phyloP scores from a whole-genome alignment of 257 asterid species.

The Misopates orontium region DNA sequence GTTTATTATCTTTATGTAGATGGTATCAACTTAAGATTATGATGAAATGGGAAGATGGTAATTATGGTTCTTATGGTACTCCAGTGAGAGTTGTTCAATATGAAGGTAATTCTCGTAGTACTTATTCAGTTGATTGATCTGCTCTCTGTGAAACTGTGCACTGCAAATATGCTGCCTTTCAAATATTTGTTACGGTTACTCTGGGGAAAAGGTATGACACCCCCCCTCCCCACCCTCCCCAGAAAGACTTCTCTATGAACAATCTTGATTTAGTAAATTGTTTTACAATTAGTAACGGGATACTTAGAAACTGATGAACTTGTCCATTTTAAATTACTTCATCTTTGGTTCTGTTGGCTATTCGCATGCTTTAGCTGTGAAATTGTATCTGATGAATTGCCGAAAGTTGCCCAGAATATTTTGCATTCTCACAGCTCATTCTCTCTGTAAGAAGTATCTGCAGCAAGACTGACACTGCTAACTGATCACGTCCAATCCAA shows the following conservation, averaged over 20 bases:
- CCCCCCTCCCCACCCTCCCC: not conserved
- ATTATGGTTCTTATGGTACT: conserved; percentile 56
- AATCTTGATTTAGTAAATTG: conserved; percentile 10
- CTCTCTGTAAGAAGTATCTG: conserved; percentile 10
- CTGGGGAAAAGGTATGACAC: not conserved
- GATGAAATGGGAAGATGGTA: conserved; percentile 89
- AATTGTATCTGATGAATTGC: conserved; percentile 12
- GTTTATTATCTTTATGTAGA: conserved; percentile 38
- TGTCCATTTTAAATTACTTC: conserved; percentile 7
- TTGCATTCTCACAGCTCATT: conserved; percentile 6
- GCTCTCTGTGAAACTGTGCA: conserved; percentile 5
- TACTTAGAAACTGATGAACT: not conserved
- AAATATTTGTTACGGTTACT: not conserved
- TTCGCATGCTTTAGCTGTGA: conserved; percentile 11
- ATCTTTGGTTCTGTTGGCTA: conserved; percentile 4
- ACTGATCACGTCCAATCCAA: conserved; percentile 6
- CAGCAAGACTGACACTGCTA: conserved; percentile 7
- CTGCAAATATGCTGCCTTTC: not conserved
- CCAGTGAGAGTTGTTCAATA: conserved; percentile 97
- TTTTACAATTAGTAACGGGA: conserved; percentile 15
- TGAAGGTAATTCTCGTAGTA: conserved; percentile 58
- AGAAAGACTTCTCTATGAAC: not conserved
- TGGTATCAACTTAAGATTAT: conserved; percentile 93
- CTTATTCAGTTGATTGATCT: conserved; percentile 19
- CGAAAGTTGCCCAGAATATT: conserved; percentile 5